Evolutionary conservation across 371 early-diverging fungal species (phyloP).

Genomic region (Zychaea mexicana): DNA sequence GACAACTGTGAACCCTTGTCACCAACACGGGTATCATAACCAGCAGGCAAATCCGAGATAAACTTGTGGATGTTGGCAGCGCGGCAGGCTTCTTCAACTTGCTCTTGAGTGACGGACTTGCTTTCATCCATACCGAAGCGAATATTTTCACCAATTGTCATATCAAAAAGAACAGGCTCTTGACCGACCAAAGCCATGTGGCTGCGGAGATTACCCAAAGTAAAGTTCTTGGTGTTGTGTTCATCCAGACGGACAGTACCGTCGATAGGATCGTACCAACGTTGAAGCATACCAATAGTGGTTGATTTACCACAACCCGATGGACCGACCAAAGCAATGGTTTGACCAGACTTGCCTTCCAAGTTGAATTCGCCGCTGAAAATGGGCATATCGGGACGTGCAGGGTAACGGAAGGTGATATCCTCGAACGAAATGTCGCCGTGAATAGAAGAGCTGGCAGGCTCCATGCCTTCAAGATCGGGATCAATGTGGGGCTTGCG

Average conservation of each 20-base stretch:
- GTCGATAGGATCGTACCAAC: slow-evolving; percentile 79
- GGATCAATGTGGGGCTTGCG: slow-evolving; percentile 74
- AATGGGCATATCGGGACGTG: slow-evolving; percentile 71
- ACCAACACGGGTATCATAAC: slow-evolving; percentile 82
- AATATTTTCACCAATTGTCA: slow-evolving; percentile 83
- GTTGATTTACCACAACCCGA: slow-evolving; percentile 91
- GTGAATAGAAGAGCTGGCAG: slow-evolving; percentile 31
- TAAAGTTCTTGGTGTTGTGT: slow-evolving; percentile 63
- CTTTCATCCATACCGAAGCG: slow-evolving; percentile 62
- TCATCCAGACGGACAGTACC: slow-evolving; percentile 72
- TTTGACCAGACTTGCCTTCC: slow-evolving; percentile 72
- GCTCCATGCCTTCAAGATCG: slow-evolving; percentile 59
- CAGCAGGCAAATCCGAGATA: slow-evolving; percentile 64
- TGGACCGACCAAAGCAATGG: slow-evolving; percentile 87
- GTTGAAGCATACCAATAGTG: slow-evolving; percentile 79
- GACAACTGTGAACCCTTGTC: slow-evolving; percentile 76
- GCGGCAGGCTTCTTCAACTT: slow-evolving; percentile 63
- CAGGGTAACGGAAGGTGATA: slow-evolving; percentile 84
- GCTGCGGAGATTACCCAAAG: slow-evolving; percentile 63
- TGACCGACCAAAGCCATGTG: slow-evolving; percentile 87
- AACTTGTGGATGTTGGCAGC: slow-evolving; percentile 82
- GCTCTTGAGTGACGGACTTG: slow-evolving; percentile 49
- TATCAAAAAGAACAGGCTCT: slow-evolving; percentile 83
- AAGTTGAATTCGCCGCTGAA: slow-evolving; percentile 77
- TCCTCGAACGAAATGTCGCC: slow-evolving; percentile 63